These are phyloP conservation scores for Colletotrichum endophyticum DNA, from an alignment of 2,329 filamentous ascomycete genomes.

Conservation along the genomic window DNA sequence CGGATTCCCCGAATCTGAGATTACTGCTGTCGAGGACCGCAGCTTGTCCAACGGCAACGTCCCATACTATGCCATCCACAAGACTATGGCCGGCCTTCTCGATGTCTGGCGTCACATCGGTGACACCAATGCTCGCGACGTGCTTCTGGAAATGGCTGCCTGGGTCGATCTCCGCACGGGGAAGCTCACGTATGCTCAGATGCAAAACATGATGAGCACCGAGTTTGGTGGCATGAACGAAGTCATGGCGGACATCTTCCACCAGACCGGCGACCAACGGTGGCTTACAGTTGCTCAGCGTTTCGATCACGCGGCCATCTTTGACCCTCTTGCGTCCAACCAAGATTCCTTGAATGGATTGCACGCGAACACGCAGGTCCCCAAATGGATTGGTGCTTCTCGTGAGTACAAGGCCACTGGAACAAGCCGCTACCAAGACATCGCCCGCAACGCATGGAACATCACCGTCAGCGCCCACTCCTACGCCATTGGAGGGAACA, in stretches of 20 bases:
- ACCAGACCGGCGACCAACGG: conserved; percentile 46
- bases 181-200: conserved; percentile 44
- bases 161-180: conserved; percentile 55
- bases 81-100: conserved; percentile 55
- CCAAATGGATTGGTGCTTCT: conserved; percentile 58
- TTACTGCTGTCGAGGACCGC: conserved; percentile 45
- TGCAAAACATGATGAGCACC: conserved; percentile 52
- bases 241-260: conserved; percentile 51
- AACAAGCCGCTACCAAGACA: conserved; percentile 46
- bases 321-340: conserved; percentile 50
- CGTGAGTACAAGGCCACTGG: conserved; percentile 55
- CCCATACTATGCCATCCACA: conserved; percentile 60
- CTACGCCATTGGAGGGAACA: conserved; percentile 60
- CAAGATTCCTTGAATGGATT: conserved; percentile 50
- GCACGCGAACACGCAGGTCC: conserved; percentile 59
- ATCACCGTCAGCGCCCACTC: conserved; percentile 50
- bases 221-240: conserved; percentile 62
- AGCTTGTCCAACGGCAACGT: conserved; percentile 54
- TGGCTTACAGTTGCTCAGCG: conserved; percentile 53
- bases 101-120: conserved; percentile 53
- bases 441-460: conserved; percentile 55
- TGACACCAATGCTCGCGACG: conserved; percentile 44
- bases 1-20: conserved; percentile 58
- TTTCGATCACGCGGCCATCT: conserved; percentile 53
- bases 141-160: conserved; percentile 46